A percentile compares a stretch with the other conserved stretches of the same genome.
Conservation (phyloP, 768 basidiomycete genomes). For the Mycena floridula region DNA sequence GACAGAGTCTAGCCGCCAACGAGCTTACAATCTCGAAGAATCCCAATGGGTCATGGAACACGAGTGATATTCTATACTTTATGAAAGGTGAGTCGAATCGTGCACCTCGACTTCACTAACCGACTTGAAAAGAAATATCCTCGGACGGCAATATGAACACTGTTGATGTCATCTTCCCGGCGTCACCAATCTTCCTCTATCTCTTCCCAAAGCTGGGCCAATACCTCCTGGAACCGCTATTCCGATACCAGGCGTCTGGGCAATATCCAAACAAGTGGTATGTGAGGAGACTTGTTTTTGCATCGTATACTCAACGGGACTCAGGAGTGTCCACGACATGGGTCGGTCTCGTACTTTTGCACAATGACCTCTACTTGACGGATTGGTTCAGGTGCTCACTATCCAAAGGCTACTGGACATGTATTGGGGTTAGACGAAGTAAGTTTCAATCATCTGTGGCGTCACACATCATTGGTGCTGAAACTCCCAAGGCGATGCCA, state of each 20-base stretch:
- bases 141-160: too few relatives aligned
- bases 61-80: background rate
- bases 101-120: background rate
- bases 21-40: conserved; percentile 16
- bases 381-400: too few relatives aligned
- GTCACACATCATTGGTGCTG: too few relatives aligned
- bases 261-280: conserved; percentile 15
- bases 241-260: conserved; percentile 36
- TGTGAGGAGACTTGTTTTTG: too few relatives aligned
- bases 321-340: too few relatives aligned
- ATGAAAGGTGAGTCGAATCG: background rate
- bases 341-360: too few relatives aligned
- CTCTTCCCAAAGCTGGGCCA: conserved; percentile 32
- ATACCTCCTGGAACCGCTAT: conserved; percentile 40
- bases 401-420: too few relatives aligned
- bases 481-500: too few relatives aligned
- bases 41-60: background rate
- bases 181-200: conserved; percentile 39
- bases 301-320: too few relatives aligned
- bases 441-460: too few relatives aligned
- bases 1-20: conserved; percentile 27
- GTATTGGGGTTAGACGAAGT: too few relatives aligned
- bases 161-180: conserved; percentile 39
- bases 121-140: background rate
- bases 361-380: too few relatives aligned